Percentiles rank a stretch among this genome's conserved stretches.
phyloP scores from a whole-genome alignment of 306 rosid genomes.

The Begonia masoniana region DNA sequence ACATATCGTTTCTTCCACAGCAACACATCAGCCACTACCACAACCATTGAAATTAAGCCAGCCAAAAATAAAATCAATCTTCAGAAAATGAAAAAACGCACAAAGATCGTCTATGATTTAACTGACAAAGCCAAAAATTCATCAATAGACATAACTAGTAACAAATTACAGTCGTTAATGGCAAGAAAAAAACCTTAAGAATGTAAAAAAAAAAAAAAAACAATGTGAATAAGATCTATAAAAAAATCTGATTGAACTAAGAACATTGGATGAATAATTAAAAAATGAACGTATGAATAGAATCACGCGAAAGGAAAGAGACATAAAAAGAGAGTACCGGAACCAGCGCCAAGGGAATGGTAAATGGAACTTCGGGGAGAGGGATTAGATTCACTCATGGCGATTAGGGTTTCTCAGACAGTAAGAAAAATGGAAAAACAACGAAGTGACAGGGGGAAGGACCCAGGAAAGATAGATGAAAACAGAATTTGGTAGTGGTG shows the following conservation, averaged over 20 bases:
- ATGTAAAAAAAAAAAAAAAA: too few species aligned
- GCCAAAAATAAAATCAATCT: neutral
- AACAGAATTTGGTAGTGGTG: too few species aligned
- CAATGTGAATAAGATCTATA: too few species aligned
- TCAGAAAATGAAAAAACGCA: neutral
- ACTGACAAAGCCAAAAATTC: neutral
- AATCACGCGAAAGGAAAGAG: neutral
- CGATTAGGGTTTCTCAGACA: conserved; percentile 25
- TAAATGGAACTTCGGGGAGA: conserved; percentile 50
- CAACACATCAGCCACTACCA: conserved; percentile 74
- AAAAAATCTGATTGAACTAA: too few species aligned
- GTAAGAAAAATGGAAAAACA: too few species aligned
- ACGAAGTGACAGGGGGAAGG: too few species aligned
- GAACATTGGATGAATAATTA: too few species aligned
- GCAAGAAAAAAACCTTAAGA: too few species aligned
- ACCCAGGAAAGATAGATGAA: too few species aligned
- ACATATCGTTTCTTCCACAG: conserved; percentile 86
- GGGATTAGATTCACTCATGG: conserved; percentile 63
- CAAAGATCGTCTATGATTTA: neutral
- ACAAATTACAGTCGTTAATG: too few species aligned
- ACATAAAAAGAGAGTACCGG: conserved; percentile 34
- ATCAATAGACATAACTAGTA: neutral
- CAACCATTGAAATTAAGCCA: neutral
- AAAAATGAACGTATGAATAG: too few species aligned
- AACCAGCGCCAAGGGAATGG: conserved; percentile 66